Percentiles rank a stretch among this genome's conserved stretches.
These are phyloP conservation scores for Platanthera guangdongensis DNA, from an alignment of 106 monocot species.

Conservation along the genomic window DNA sequence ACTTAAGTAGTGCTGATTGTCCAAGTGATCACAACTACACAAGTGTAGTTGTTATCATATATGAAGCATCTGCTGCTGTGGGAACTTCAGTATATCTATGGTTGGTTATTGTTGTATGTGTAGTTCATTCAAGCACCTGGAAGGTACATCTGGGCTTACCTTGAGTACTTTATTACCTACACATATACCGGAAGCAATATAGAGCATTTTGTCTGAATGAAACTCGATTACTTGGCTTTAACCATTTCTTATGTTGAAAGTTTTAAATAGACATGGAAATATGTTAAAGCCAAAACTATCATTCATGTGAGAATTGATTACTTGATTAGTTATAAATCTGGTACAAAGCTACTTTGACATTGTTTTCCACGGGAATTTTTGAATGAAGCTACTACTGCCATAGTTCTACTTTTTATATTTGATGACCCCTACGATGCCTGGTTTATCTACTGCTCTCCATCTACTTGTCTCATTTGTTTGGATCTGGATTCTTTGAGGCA, in stretches of 20 bases:
- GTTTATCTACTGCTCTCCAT: conserved; percentile 87
- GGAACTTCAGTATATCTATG: background rate
- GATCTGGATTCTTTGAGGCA: conserved; percentile 86
- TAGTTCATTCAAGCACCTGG: background rate
- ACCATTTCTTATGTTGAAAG: background rate
- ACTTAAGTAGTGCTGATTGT: too few species aligned
- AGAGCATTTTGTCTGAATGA: background rate
- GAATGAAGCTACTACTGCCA: conserved; percentile 96
- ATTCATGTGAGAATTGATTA: conserved; percentile 39
- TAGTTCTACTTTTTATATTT: conserved; percentile 96
- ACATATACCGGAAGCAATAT: background rate
- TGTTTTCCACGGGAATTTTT: conserved; percentile 79
- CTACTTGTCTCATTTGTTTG: conserved; percentile 88
- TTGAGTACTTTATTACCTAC: background rate
- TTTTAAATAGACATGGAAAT: background rate
- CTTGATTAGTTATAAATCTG: conserved; percentile 57
- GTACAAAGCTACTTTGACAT: conserved; percentile 74
- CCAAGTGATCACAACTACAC: too few species aligned
- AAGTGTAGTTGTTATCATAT: too few species aligned
- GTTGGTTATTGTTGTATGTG: background rate
- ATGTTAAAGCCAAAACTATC: background rate
- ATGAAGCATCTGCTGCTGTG: background rate
- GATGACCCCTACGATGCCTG: conserved; percentile 79
- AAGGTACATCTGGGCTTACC: background rate
- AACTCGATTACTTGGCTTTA: background rate